These are phyloP conservation scores for Paecilomyces sp. DNA, from an alignment of 2,329 filamentous ascomycete genomes.

Conservation along the genomic window DNA sequence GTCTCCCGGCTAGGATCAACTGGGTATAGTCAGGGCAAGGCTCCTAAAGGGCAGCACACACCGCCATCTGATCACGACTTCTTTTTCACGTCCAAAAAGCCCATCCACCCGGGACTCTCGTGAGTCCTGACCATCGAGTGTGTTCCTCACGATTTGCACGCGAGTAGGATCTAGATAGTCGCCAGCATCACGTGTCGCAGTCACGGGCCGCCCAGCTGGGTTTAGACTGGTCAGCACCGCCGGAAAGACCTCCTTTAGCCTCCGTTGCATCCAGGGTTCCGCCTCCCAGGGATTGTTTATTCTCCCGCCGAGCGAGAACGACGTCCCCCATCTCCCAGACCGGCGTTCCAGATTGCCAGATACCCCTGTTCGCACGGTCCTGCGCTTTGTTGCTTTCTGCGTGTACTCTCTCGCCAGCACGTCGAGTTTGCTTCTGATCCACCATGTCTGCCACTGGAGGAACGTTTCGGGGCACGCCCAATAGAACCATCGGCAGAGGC, in stretches of 20 bases:
- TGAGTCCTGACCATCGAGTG: not conserved
- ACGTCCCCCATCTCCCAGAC: not conserved
- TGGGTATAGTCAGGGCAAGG: not conserved
- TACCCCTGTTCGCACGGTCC: constrained; percentile 1
- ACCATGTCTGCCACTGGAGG: constrained; percentile 52
- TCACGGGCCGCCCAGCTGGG: not conserved
- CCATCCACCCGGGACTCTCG: not conserved
- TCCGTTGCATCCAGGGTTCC: constrained; percentile 6
- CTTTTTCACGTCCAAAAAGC: not conserved
- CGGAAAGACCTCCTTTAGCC: not conserved
- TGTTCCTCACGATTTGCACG: not conserved
- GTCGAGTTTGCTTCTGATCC: constrained; percentile 13
- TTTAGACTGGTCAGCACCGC: not conserved
- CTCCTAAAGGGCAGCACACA: not conserved
- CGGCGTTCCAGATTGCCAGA: not conserved
- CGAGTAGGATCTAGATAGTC: not conserved
- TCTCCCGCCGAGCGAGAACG: not conserved
- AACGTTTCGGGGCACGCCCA: constrained; percentile 53
- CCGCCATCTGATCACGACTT: not conserved
- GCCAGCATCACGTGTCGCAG: not conserved
- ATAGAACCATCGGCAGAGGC: constrained; percentile 46
- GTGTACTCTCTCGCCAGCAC: constrained; percentile 1
- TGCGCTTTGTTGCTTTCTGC: constrained; percentile 1
- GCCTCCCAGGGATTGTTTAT: constrained; percentile 9
- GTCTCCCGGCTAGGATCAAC: not conserved